Conservation (phyloP, 305 asterid species). For the Salvia sclarea region DNA sequence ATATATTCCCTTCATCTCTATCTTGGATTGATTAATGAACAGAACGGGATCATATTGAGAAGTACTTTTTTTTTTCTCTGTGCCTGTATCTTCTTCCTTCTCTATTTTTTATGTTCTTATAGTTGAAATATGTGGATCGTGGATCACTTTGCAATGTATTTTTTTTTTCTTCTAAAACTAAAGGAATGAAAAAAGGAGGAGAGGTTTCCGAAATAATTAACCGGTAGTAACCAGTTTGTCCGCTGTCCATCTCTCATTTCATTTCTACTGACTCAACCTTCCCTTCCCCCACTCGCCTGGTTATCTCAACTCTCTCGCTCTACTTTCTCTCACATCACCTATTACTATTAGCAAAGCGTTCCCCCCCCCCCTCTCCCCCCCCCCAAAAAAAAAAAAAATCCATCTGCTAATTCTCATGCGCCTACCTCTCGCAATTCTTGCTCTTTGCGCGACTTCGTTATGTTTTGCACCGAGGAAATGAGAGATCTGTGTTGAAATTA, state of each 20-base stretch:
- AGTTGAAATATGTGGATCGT: no score
- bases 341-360: constrained; percentile 9
- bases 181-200: background rate
- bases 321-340: constrained; percentile 31
- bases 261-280: constrained; percentile 12
- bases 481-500: constrained; percentile 38
- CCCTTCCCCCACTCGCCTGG: constrained; percentile 37
- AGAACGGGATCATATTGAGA: no score
- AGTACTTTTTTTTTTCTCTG: no score
- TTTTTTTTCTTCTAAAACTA: background rate
- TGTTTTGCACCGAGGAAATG: constrained; percentile 29
- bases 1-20: no score
- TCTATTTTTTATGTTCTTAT: no score
- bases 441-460: background rate
- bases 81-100: no score
- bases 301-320: constrained; percentile 35
- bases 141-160: no score
- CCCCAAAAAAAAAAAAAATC: no score
- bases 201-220: constrained; percentile 15
- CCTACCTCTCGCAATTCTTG: background rate
- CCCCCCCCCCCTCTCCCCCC: no score
- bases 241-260: constrained; percentile 33
- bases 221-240: constrained; percentile 37
- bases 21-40: no score
- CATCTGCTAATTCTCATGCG: constrained; percentile 10